Base-by-base conservation (phyloP, 352 stramenopile genomes). In the Pythium myriotylum region DNA sequence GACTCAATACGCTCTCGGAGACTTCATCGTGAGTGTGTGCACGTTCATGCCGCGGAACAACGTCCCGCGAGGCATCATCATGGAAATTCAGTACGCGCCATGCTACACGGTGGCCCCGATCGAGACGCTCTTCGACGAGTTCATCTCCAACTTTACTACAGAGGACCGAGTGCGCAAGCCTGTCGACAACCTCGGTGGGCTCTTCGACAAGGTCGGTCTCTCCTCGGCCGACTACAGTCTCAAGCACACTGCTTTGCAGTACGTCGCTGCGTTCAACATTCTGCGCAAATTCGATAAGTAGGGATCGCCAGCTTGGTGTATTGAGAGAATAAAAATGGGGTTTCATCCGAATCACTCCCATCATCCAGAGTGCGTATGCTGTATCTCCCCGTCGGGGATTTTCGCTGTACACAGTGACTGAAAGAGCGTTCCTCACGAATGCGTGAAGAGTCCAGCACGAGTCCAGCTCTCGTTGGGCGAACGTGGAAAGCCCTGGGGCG, bases 41-140 rank as follows among this genome's bases (percentile, higher is more conserved):
- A 93, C 84, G 19, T 93, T 95, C 76, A 92, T 95, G 77, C 89
- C 82, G 41, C 84, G 86, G 58, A 92, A 86, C 64, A 93, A 91
- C 55, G 69, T 89, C 39, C 86, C 86, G 26, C 76, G 81, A 56
- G 86, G 86, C 4, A 81, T 95, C 54, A 76, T 92, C 43, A 68
- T 95, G 59, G 86, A 95, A 60, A 77, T 95, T 41, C 84, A 95
- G 70, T 95, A 95, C 72, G 72, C 82, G 50, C 84, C 86, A 58
- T 93, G 82, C 68, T 89, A 89, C 59, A 88, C 81, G 4, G 81
- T 90, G 13, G 70, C 84, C 19, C 80, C 86, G 12, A 70, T 90
- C 23, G 86, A 95, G 52, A 78, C 83, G 54, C 81, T 95, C 22
- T 89, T 95, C 32, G 86, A 95, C 62, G 86, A 93, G 76, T 92